Evolutionary conservation across 2,329 filamentous ascomycete species (phyloP), one percentile per base, ranked within the genome.

Genomic region (Trichoderma afroharzianum): DNA sequence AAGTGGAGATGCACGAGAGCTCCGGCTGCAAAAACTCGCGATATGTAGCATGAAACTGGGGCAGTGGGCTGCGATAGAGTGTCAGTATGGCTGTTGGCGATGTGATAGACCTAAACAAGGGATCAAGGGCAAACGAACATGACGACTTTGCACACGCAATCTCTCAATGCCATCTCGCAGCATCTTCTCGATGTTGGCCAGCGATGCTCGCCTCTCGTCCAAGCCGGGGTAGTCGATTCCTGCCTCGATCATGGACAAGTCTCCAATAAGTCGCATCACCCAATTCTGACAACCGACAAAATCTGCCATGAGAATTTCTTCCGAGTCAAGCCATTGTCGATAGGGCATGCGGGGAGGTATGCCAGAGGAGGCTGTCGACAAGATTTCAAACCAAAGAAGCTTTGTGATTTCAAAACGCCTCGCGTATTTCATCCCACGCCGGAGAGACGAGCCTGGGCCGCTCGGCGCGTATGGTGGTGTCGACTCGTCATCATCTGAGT

Each of bases 241-340:
- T 4, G 43, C 28, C 24, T 62, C 55, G 3, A 69, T 69, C 39
- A 69, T 62, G 7, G 66, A 69, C 28, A 69, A 28, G 28, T 69
- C 66, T 18, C 66, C 66, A 62, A 69, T 69, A 33, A 53, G 39
- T 12, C 57, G 66, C 66, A 69, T 69, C 28, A 69, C 66, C 66
- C 66, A 69, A 15, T 69, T 69, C 57, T 69, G 28, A 18, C 66
- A 69, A 18, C 66, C 66, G 3, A 69, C 57, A 53, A 62, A 69
- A 6, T 69, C 66, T 15, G 66, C 66, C 66, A 69, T 69, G 6
- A 69, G 66, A 36, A 69, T 69, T 21, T 69, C 66, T 14, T 69
- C 57, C 30, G 66, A 69, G 21, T 39, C 39, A 5, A 69, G 57
- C 66, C 66, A 69, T 30, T 50, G n/a, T 28, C 66, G 66, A 30